Evolutionary conservation across 768 basidiomycete genomes (phyloP).

Genomic region (Crucibulum laeve): DNA sequence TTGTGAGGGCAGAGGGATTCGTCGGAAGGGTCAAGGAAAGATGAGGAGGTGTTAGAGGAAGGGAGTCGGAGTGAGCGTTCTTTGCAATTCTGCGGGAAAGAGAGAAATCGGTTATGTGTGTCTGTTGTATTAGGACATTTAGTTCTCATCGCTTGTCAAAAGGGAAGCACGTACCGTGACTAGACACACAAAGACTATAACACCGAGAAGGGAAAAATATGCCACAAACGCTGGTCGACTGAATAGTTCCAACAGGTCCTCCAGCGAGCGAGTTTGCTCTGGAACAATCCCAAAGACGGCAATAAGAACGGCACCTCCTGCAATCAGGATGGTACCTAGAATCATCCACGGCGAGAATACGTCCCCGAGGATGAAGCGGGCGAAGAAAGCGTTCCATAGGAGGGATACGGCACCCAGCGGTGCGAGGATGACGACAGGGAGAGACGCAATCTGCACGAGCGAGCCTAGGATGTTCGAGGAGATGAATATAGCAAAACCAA

Average conservation of each 20-base stretch:
- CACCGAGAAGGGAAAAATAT: constrained; percentile 74
- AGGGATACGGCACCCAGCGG: constrained; percentile 90
- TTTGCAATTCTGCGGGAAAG: constrained; percentile 34
- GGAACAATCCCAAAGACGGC: constrained; percentile 91
- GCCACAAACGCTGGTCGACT: constrained; percentile 70
- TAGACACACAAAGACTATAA: constrained; percentile 55
- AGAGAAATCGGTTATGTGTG: constrained; percentile 68
- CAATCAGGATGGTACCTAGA: constrained; percentile 84
- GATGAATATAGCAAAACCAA: constrained; percentile 84
- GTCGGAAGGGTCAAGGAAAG: constrained; percentile 30
- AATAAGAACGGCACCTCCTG: constrained; percentile 84
- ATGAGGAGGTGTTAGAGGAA: constrained; percentile 24
- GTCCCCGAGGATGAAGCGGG: constrained; percentile 79
- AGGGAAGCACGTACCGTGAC: constrained; percentile 46
- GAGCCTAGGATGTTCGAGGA: constrained; percentile 86
- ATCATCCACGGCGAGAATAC: constrained; percentile 82
- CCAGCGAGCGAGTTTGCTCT: constrained; percentile 80
- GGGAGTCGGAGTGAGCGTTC: constrained; percentile 15
- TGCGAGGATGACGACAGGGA: constrained; percentile 92
- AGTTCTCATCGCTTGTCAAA: not conserved
- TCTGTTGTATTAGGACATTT: constrained; percentile 36
- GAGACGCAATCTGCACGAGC: constrained; percentile 86
- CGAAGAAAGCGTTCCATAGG: constrained; percentile 93
- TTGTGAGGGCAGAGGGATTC: constrained; percentile 34
- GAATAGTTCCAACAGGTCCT: constrained; percentile 79